Evolutionary conservation across 2,329 filamentous ascomycete species (phyloP).

Genomic region (Aspergillus sp.): DNA sequence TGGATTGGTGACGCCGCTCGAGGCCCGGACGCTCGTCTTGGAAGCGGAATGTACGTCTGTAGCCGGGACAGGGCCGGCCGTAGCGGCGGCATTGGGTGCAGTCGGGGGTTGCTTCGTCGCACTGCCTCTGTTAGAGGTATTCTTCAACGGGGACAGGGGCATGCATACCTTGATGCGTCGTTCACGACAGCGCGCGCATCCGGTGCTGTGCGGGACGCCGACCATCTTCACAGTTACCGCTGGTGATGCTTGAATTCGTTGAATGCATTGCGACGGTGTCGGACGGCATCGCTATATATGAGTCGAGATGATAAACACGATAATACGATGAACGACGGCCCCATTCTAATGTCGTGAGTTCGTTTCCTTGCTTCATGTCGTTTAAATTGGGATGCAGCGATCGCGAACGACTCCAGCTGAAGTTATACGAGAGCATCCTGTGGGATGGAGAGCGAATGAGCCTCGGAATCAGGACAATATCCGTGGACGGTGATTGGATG

Average conservation of each 20-base stretch:
- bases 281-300: neutral
- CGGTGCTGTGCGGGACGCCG: constrained; percentile 43
- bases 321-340: no score
- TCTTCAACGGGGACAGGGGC: neutral
- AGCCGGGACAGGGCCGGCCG: constrained; percentile 37
- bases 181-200: constrained; percentile 40
- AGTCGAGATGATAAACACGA: neutral
- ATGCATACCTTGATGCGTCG: constrained; percentile 37
- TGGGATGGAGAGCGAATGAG: no score
- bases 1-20: constrained; percentile 25
- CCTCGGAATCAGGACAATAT: no score
- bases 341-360: no score
- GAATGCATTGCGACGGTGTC: no score
- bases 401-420: no score
- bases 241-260: no score
- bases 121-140: constrained; percentile 26
- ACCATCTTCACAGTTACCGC: no score
- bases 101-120: constrained; percentile 46
- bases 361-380: no score
- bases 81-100: constrained; percentile 38
- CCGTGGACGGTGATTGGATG: no score
- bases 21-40: constrained; percentile 39
- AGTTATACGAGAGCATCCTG: no score
- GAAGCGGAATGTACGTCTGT: constrained; percentile 34
- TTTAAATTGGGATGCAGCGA: no score